These are phyloP conservation scores for Fusarium circinatum DNA, from an alignment of 2,329 filamentous ascomycete species.

Conservation along the genomic window DNA sequence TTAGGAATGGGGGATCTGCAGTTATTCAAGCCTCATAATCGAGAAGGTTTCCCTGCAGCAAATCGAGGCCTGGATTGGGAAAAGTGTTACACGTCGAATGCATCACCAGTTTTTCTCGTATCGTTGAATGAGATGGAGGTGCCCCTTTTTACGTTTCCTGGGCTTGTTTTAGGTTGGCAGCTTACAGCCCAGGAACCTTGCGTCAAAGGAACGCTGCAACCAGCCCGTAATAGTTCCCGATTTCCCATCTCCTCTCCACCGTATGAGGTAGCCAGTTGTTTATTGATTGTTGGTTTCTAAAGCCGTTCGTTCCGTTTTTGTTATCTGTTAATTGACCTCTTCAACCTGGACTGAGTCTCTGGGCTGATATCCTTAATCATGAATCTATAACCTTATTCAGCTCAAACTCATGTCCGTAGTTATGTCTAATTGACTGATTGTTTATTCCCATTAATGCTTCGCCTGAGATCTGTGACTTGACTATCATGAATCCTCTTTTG, in stretches of 20 bases:
- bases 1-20: constrained; percentile 36
- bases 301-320: constrained; percentile 14
- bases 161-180: constrained; percentile 27
- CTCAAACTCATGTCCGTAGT: background rate
- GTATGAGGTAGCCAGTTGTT: background rate
- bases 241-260: background rate
- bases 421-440: background rate
- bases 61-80: constrained; percentile 17
- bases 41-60: constrained; percentile 8
- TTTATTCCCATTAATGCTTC: background rate
- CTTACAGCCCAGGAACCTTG: constrained; percentile 7
- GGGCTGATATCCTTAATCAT: background rate
- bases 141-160: constrained; percentile 30
- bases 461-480: background rate
- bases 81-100: constrained; percentile 30
- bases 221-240: constrained; percentile 12
- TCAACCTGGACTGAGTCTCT: background rate
- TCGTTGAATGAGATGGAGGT: constrained; percentile 21
- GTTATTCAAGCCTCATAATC: constrained; percentile 18
- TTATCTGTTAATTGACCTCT: background rate
- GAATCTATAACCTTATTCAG: background rate
- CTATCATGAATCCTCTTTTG: background rate
- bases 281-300: background rate
- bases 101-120: constrained; percentile 32
- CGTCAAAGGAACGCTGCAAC: constrained; percentile 11